Conservation (phyloP, 768 basidiomycete genomes). For the Dendrothele bispora region DNA sequence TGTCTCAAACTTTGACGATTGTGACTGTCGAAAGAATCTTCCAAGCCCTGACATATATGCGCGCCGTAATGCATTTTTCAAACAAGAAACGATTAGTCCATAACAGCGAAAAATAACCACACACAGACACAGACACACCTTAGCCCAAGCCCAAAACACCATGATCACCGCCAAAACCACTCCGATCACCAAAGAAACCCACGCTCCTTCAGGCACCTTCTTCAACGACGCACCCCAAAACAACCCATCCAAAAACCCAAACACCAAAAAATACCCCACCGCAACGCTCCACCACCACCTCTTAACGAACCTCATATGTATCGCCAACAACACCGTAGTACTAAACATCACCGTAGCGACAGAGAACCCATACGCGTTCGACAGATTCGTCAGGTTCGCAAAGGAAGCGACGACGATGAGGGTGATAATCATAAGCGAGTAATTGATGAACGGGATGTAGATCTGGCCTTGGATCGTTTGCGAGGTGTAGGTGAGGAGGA, state of each 20-base stretch:
- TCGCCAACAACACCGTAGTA: constrained; percentile 52
- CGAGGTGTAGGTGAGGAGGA: constrained; percentile 60
- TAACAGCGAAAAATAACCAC: neutral
- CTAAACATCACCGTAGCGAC: constrained; percentile 67
- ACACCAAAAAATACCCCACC: constrained; percentile 47
- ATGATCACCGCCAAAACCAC: constrained; percentile 48
- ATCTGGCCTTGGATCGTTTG: constrained; percentile 61
- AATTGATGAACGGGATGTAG: constrained; percentile 65
- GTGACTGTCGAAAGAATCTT: constrained; percentile 57
- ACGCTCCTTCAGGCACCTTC: constrained; percentile 64
- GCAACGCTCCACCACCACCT: constrained; percentile 40
- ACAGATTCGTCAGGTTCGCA: constrained; percentile 47
- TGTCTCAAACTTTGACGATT: constrained; percentile 54
- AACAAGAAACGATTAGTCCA: neutral
- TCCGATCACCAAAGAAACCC: constrained; percentile 65
- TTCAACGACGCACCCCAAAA: constrained; percentile 66
- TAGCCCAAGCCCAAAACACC: constrained; percentile 68
- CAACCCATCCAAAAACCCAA: constrained; percentile 66
- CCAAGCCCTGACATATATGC: constrained; percentile 41
- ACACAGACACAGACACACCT: too few relatives aligned
- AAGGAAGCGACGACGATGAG: constrained; percentile 58
- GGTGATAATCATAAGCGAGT: constrained; percentile 50
- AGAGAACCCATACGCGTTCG: constrained; percentile 63
- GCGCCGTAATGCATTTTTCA: too few relatives aligned
- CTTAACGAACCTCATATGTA: constrained; percentile 61